A percentile compares a stretch with the other conserved stretches of the same genome.
Evolutionary conservation across 2,329 filamentous ascomycete species (phyloP).

Genomic region (Grosmannia serpens): DNA sequence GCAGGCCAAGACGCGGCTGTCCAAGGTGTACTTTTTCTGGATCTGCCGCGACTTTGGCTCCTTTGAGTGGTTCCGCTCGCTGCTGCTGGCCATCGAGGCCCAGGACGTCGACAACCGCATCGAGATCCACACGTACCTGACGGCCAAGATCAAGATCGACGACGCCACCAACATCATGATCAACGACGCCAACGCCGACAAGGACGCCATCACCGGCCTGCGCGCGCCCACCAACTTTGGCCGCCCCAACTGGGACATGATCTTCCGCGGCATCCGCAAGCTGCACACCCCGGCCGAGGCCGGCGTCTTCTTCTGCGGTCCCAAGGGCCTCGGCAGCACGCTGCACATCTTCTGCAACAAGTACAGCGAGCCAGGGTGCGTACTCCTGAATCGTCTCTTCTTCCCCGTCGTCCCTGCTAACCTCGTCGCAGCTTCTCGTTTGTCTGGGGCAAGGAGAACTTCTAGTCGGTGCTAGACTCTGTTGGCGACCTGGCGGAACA

Average conservation of each 20-base stretch:
- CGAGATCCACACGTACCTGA: conserved; percentile 83
- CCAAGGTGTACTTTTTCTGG: conserved; percentile 91
- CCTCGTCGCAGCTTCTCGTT: conserved; percentile 42
- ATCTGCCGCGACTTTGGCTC: conserved; percentile 79
- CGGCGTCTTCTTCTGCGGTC: conserved; percentile 77
- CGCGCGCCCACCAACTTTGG: conserved; percentile 78
- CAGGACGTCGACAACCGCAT: conserved; percentile 76
- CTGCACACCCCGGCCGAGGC: conserved; percentile 62
- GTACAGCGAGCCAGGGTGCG: conserved; percentile 71
- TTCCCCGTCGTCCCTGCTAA: conserved; percentile 15
- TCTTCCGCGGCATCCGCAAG: conserved; percentile 73
- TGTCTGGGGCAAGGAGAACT: conserved; percentile 61
- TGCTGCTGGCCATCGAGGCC: conserved; percentile 74
- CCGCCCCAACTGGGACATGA: conserved; percentile 81
- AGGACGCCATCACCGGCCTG: conserved; percentile 74
- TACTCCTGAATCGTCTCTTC: conserved; percentile 17
- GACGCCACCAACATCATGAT: conserved; percentile 90
- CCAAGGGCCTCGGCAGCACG: conserved; percentile 64
- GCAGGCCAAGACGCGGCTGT: conserved; percentile 63
- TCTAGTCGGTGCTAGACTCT: conserved; percentile 36
- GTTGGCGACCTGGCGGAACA: no score
- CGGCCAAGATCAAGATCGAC: conserved; percentile 74
- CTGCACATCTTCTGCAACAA: conserved; percentile 80
- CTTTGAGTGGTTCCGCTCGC: conserved; percentile 81
- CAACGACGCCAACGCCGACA: conserved; percentile 75